Base-by-base conservation (phyloP, 2,329 filamentous ascomycete genomes). In the Blastomyces silverae region DNA sequence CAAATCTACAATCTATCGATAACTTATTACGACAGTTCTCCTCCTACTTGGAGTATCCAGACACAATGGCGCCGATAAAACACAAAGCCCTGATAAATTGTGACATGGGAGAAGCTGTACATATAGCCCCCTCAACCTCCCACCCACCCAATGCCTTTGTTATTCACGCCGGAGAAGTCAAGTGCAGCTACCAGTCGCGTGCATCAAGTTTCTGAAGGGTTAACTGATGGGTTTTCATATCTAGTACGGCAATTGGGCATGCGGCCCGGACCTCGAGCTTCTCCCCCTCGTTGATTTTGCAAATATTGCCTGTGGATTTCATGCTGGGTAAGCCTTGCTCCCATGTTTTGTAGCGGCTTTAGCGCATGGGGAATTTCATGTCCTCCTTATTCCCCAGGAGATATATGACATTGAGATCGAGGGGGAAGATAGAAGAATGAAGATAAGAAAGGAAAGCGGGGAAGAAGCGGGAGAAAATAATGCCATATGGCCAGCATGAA, bases 251-350 rank as follows among this genome's bases (percentile, higher is more conserved):
- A 81, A 81, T 63, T 80, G 75, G 71, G 69, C 22, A 59, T 78
- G 76, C 66, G 84, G 84, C 22, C 84, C 84, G 3, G 85, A 87
- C 67, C 81, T 84, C 60, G 83, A 87, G 64, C 74, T 88, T 17
- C 83, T 88, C 65, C 82, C 82, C 1, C 74, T 85, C 53, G 85
- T 87, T 67, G 84, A 87, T 70, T 81, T 84, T 70, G 85, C 85
- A 22, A 87, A 87, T 68, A 76, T 88, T 39, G 85, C 85, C 10
- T 88, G 85, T 70, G 84, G 83, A 1, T 84, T 84, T 67, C 83
- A 85, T 66, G 83, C 80, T 42, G 56, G 55, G 70, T 69, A 61
- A 67, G 69, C 66, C 2, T 10, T 31, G 1, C n/a, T 46, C 22
- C 13, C 13, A 8, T 57, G 7, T 37, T 37, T n/a, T 57, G 37